Evolutionary conservation across 148 eudicot species (phyloP).

Genomic region (Bassia scoparia): DNA sequence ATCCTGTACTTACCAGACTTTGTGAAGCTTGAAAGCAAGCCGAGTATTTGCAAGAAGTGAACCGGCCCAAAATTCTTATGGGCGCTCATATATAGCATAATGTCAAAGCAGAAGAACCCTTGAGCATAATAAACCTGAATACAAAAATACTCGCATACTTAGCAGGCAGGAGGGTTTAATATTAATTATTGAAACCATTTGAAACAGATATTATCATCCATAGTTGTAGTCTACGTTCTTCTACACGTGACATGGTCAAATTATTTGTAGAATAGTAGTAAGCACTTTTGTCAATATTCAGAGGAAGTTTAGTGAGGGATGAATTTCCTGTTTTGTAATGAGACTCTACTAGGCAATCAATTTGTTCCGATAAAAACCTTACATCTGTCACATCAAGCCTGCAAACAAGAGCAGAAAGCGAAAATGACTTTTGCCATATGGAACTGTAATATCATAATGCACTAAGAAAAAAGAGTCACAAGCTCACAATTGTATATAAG

Average conservation of each 20-base stretch:
- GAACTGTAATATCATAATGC: neutral
- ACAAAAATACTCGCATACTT: neutral
- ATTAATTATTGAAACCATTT: neutral
- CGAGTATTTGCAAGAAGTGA: slow-evolving; percentile 57
- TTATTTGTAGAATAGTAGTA: slow-evolving; percentile 2
- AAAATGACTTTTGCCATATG: neutral
- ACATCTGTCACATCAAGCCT: slow-evolving; percentile 59
- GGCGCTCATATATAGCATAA: slow-evolving; percentile 62
- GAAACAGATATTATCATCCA: neutral
- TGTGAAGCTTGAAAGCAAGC: slow-evolving; percentile 65
- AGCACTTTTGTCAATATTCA: slow-evolving; percentile 71
- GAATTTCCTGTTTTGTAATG: slow-evolving; percentile 70
- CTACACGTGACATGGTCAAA: too few species aligned
- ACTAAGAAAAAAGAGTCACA: neutral
- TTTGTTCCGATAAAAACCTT: slow-evolving; percentile 49
- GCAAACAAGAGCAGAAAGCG: neutral
- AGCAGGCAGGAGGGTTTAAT: neutral
- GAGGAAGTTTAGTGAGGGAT: slow-evolving; percentile 44
- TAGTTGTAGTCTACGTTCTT: too few species aligned
- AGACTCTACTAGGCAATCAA: slow-evolving; percentile 64
- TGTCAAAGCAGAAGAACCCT: slow-evolving; percentile 56
- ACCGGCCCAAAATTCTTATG: slow-evolving; percentile 48
- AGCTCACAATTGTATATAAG: neutral
- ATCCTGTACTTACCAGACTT: slow-evolving; percentile 31
- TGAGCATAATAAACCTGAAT: slow-evolving; percentile 55